Base-by-base conservation (phyloP, 2,329 filamentous ascomycete species). In the Didymella segeticola region DNA sequence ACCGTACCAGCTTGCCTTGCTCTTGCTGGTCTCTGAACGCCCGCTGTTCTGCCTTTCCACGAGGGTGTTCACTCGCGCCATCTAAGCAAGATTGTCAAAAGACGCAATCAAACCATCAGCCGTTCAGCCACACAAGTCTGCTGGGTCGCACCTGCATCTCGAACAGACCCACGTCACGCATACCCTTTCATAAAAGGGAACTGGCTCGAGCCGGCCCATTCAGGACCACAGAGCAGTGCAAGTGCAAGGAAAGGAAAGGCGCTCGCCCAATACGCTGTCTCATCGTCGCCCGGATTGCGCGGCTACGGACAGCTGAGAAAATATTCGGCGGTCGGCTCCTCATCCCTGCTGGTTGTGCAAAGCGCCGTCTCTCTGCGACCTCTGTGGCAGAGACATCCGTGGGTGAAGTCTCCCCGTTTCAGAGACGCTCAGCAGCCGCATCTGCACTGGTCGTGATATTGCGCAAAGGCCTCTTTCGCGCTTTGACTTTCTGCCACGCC, bases 1-100 rank as follows among this genome's bases (percentile, higher is more conserved):
- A 60, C 62, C 39, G 59, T 56, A 60, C 62, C 39, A 57, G 47
- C 50, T 33, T 43, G 34, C 33, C 33, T 63, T 61, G 41, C 58
- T 64, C 61, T 55, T 62, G 43, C 30, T 42, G 25, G 34, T 41
- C 39, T 42, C 8, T 31, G 19, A 25, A 36, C 20, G 47, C 27
- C 25, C 45, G 27, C 26, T 43, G 37, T 48, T 36, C 37, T 39
- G 38, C 27, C 17, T 43, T 47, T 37, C 38, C 51, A 54, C 51
- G 45, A 54, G 51, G 33, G 39, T 48, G 26, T 26, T 54, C 37
- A 31, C 37, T 33, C n/a, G 22, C 22, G 34, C 25, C 29, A 25
- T 31, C 29, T 37, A 31, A 34, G 17, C 34, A 46, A 46, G 42
- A 34, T 26, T 38, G 36, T 46, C 22, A 15, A 52, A 38, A 43